phyloP scores from a whole-genome alignment of 345 rosid species.

The Erucastrum elatum region DNA sequence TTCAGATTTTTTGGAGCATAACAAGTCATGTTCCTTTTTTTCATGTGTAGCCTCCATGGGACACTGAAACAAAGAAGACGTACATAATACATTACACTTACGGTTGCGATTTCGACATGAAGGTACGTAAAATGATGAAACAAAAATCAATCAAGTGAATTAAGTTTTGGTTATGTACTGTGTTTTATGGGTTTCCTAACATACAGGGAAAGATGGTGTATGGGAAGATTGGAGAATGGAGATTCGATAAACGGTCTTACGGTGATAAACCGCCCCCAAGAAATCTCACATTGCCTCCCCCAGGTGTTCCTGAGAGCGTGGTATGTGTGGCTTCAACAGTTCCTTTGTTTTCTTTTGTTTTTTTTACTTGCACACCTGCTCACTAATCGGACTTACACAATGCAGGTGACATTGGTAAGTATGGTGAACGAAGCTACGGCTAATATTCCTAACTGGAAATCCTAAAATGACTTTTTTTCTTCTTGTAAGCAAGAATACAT shows the following conservation, averaged over 20 bases:
- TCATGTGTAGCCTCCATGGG: conserved; percentile 95
- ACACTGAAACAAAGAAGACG: conserved; percentile 67
- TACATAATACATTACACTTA: conserved; percentile 94
- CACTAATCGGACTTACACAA: conserved; percentile 6
- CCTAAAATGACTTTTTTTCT: conserved; percentile 11
- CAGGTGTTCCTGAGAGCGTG: conserved; percentile 91
- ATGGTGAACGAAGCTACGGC: conserved; percentile 94
- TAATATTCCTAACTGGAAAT: conserved; percentile 79
- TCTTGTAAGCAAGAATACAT: neutral
- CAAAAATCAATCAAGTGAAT: neutral
- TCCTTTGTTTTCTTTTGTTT: neutral
- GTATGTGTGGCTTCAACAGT: conserved; percentile 40
- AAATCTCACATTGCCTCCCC: conserved; percentile 89
- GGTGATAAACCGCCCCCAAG: conserved; percentile 62
- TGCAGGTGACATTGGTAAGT: conserved; percentile 87
- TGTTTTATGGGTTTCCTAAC: neutral
- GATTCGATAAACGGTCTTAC: conserved; percentile 89
- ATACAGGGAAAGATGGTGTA: conserved; percentile 59
- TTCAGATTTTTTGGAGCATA: conserved; percentile 4
- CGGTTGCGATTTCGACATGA: conserved; percentile 87
- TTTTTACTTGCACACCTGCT: conserved; percentile 6
- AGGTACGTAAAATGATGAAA: conserved; percentile 47
- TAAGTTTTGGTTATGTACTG: neutral
- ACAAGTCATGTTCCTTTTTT: conserved; percentile 29
- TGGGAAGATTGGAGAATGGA: conserved; percentile 97